Evolutionary conservation across 805 yeast genomes (phyloP).

Genomic region (Candida xiaguanensis): DNA sequence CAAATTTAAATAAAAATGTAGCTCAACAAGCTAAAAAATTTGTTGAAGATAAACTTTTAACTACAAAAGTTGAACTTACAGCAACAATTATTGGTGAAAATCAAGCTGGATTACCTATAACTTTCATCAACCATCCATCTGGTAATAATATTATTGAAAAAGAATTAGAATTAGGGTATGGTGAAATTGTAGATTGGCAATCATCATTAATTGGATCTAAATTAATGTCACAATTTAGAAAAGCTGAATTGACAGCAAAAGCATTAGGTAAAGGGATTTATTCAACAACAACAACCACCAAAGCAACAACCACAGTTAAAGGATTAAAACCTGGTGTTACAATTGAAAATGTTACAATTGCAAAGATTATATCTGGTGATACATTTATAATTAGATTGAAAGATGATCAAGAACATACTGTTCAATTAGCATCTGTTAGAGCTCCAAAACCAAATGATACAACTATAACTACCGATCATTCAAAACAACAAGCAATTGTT

Average conservation of each 20-base stretch:
- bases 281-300: conserved; percentile 38
- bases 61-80: conserved; percentile 50
- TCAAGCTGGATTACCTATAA: conserved; percentile 59
- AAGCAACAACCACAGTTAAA: conserved; percentile 13
- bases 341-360: conserved; percentile 49
- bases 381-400: conserved; percentile 54
- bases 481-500: conserved; percentile 48
- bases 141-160: conserved; percentile 69
- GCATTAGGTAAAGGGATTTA: conserved; percentile 53
- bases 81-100: conserved; percentile 58
- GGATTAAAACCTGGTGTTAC: conserved; percentile 44
- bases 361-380: conserved; percentile 65
- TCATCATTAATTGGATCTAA: conserved; percentile 62
- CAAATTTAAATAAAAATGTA: conserved; percentile 46
- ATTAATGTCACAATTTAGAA: conserved; percentile 58
- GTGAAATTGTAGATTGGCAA: conserved; percentile 79
- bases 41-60: conserved; percentile 61
- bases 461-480: conserved; percentile 32
- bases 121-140: conserved; percentile 62
- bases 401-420: conserved; percentile 53
- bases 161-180: conserved; percentile 66
- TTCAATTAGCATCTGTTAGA: conserved; percentile 72
- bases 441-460: conserved; percentile 68
- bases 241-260: conserved; percentile 62
- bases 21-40: conserved; percentile 65